phyloP scores from a whole-genome alignment of 1,284 basidiomycete species.

The Coniferiporia sulphurascens region DNA sequence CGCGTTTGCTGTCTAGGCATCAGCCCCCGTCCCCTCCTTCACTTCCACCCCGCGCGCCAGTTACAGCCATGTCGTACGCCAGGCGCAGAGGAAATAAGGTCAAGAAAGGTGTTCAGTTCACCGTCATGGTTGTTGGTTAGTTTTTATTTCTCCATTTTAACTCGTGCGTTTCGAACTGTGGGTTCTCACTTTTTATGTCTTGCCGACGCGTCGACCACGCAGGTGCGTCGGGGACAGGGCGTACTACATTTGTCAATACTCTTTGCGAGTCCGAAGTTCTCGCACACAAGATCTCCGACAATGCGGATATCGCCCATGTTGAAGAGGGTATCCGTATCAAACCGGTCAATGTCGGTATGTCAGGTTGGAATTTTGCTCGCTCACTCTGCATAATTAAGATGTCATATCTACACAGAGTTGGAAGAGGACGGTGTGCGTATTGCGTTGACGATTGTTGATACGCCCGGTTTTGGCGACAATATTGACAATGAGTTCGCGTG shows the following conservation, averaged over 20 bases:
- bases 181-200: constrained; percentile 17
- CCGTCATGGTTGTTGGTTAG: constrained; percentile 90
- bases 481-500: constrained; percentile 99
- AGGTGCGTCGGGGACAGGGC: constrained; percentile 95
- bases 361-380: constrained; percentile 3
- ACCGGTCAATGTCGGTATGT: constrained; percentile 88
- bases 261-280: constrained; percentile 92
- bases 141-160: constrained; percentile 20
- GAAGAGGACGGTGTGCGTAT: constrained; percentile 99
- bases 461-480: constrained; percentile 98
- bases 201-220: constrained; percentile 21
- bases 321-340: constrained; percentile 97
- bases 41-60: constrained; percentile 19
- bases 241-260: constrained; percentile 97
- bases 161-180: constrained; percentile 10
- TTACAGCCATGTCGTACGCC: constrained; percentile 69
- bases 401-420: constrained; percentile 57
- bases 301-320: constrained; percentile 86
- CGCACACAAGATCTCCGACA: constrained; percentile 80
- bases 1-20: background rate
- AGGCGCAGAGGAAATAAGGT: constrained; percentile 90
- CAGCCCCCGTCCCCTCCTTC: constrained; percentile 18
- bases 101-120: constrained; percentile 97
- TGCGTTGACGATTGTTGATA: constrained; percentile 97
- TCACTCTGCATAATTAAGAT: constrained; percentile 1